Conservation (phyloP, 176 grass and related monocot species). For the Juncus effusus region DNA sequence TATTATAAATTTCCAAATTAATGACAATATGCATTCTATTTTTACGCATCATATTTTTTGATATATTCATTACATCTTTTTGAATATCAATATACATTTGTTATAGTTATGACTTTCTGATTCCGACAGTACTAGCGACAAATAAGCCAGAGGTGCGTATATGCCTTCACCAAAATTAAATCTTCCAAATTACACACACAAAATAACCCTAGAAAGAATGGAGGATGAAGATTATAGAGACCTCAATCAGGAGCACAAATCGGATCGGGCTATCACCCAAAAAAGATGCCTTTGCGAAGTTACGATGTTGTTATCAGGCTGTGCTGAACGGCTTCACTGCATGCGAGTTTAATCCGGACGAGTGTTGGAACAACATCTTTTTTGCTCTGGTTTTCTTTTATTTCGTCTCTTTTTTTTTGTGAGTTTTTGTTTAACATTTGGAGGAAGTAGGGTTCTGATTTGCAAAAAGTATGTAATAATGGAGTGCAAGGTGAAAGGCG, state of each 20-base stretch:
- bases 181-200: too few species aligned
- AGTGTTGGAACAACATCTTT: constrained; percentile 13
- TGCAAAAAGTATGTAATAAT: not conserved
- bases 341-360: not conserved
- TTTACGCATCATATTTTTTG: too few species aligned
- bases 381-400: not conserved
- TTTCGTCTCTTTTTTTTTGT: not conserved
- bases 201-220: not conserved
- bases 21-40: too few species aligned
- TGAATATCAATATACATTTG: too few species aligned
- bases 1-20: too few species aligned
- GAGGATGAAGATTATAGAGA: constrained; percentile 60
- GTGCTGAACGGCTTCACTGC: constrained; percentile 53
- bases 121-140: too few species aligned
- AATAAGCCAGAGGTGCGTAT: too few species aligned
- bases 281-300: constrained; percentile 75
- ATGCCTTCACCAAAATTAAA: too few species aligned
- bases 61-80: too few species aligned
- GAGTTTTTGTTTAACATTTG: not conserved
- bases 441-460: not conserved
- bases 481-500: not conserved
- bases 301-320: constrained; percentile 64
- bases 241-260: constrained; percentile 61
- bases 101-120: too few species aligned
- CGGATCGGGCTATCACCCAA: constrained; percentile 53